phyloP scores from a whole-genome alignment of 768 basidiomycete genomes.

The Pleurotus eryngii region DNA sequence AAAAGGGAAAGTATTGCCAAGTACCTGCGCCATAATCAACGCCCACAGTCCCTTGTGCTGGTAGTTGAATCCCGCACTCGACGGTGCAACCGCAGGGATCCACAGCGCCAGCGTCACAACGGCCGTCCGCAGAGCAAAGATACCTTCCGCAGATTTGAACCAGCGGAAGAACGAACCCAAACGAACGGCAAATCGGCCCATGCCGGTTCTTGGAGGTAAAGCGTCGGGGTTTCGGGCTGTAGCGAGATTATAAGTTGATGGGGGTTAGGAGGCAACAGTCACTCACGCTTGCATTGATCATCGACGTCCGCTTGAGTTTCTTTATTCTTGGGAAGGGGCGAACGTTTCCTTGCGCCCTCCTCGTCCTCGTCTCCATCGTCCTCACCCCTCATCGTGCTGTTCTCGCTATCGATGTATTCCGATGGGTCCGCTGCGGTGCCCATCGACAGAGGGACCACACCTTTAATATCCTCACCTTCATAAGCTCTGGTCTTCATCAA shows the following conservation, averaged over 20 bases:
- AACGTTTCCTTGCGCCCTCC: conserved; percentile 9
- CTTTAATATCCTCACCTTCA: conserved; percentile 17
- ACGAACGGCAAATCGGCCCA: conserved; percentile 29
- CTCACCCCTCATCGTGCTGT: conserved; percentile 4
- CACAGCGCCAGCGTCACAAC: conserved; percentile 47
- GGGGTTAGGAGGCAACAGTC: background rate
- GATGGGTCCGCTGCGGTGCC: conserved; percentile 36
- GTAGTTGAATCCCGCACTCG: conserved; percentile 43
- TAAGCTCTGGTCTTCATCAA: conserved; percentile 20
- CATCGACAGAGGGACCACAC: conserved; percentile 28
- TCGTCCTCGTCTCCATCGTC: conserved; percentile 12
- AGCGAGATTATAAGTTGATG: background rate
- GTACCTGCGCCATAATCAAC: conserved; percentile 52
- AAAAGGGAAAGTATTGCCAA: background rate
- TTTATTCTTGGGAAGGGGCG: background rate
- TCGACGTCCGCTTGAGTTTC: background rate
- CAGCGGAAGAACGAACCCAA: conserved; percentile 33
- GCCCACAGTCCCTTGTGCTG: conserved; percentile 49
- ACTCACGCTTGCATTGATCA: conserved; percentile 3
- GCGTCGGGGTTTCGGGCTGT: conserved; percentile 40
- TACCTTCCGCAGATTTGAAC: conserved; percentile 38
- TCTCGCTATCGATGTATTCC: conserved; percentile 15
- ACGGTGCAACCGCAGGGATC: conserved; percentile 42
- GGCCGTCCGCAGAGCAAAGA: conserved; percentile 50
- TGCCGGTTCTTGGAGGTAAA: conserved; percentile 31